Evolutionary conservation across 768 basidiomycete genomes (phyloP).

Genomic region (Cytidiella melzeri): DNA sequence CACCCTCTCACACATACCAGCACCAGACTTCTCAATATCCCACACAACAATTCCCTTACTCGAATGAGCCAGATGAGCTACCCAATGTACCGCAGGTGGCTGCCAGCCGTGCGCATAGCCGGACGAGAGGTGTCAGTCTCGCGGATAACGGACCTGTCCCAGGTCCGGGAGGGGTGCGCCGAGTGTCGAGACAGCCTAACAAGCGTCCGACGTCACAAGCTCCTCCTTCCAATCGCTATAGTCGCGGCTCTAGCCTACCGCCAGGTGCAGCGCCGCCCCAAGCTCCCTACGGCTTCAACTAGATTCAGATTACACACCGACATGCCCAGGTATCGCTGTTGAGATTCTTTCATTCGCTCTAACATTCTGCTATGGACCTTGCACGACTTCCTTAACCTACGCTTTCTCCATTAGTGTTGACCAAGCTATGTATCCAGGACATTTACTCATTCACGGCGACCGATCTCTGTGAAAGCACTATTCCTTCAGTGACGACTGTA

Average conservation of each 20-base stretch:
- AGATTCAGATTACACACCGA: neutral
- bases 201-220: slow-evolving; percentile 58
- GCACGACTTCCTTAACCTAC: neutral
- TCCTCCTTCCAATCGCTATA: slow-evolving; percentile 70
- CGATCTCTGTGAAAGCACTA: neutral
- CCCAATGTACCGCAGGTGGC: slow-evolving; percentile 12
- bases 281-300: slow-evolving; percentile 16
- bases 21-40: slow-evolving; percentile 57
- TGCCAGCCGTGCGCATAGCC: slow-evolving; percentile 13
- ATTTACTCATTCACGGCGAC: neutral
- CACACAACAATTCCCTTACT: slow-evolving; percentile 32
- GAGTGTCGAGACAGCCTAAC: slow-evolving; percentile 59
- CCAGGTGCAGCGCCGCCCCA: slow-evolving; percentile 63
- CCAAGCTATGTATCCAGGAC: neutral
- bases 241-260: slow-evolving; percentile 58
- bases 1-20: too few species aligned
- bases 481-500: neutral
- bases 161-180: slow-evolving; percentile 67
- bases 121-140: slow-evolving; percentile 63
- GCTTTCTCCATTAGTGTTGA: neutral
- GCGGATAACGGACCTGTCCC: slow-evolving; percentile 83
- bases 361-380: neutral
- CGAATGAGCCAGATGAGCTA: slow-evolving; percentile 33
- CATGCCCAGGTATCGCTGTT: neutral
- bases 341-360: neutral